A percentile compares a stretch with the other conserved stretches of the same genome.
phyloP scores from a whole-genome alignment of 2,329 filamentous ascomycete genomes.

The Monilinia aucupariae region DNA sequence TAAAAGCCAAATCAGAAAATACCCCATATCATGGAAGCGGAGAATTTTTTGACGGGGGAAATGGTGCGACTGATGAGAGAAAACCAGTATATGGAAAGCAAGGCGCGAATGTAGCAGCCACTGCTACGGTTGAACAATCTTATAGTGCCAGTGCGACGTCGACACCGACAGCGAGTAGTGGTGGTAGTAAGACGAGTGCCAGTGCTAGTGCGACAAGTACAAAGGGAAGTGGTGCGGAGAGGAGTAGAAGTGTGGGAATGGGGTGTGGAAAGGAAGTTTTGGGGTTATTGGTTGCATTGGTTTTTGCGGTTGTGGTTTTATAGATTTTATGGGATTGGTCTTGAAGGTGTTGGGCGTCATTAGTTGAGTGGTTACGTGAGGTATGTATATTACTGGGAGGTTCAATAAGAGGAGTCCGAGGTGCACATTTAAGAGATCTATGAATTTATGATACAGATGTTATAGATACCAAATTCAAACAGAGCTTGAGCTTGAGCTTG shows the following conservation, averaged over 20 bases:
- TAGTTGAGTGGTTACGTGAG: neutral
- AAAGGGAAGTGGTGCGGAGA: conserved; percentile 83
- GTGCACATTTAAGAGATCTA: neutral
- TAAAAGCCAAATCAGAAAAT: conserved; percentile 22
- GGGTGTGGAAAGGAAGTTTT: conserved; percentile 40
- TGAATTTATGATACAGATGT: neutral
- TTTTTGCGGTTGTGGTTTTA: conserved; percentile 13
- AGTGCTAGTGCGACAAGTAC: conserved; percentile 78
- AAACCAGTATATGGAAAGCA: conserved; percentile 40
- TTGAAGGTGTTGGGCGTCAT: neutral
- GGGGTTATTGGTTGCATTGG: conserved; percentile 13
- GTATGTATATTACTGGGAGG: neutral
- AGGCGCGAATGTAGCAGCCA: conserved; percentile 23
- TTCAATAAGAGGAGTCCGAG: neutral
- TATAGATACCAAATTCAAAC: conserved; percentile 2
- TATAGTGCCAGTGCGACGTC: conserved; percentile 57
- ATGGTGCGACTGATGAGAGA: conserved; percentile 30
- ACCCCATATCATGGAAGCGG: conserved; percentile 46
- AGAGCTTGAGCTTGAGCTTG: neutral
- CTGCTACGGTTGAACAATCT: conserved; percentile 46
- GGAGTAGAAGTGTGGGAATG: conserved; percentile 65
- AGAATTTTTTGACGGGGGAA: conserved; percentile 40
- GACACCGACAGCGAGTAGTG: conserved; percentile 62
- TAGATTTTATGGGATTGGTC: neutral
- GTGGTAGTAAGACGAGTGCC: conserved; percentile 75